These are phyloP conservation scores for Bruguiera hainesii DNA, from an alignment of 441 rosid species.

Conservation along the genomic window DNA sequence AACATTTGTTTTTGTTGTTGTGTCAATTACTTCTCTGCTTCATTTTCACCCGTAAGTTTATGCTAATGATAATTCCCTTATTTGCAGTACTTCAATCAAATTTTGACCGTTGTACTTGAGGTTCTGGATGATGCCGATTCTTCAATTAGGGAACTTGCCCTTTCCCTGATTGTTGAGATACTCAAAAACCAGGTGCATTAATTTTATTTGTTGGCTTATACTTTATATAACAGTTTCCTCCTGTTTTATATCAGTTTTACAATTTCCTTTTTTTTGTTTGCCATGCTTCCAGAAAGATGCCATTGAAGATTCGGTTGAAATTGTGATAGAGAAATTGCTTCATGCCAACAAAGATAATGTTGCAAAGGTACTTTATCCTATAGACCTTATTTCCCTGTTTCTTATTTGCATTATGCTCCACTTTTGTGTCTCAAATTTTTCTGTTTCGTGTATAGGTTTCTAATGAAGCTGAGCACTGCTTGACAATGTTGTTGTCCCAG, in stretches of 20 bases:
- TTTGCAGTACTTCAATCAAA: slow-evolving; percentile 95
- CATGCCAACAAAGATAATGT: slow-evolving; percentile 61
- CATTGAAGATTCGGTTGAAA: slow-evolving; percentile 89
- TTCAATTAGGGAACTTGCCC: slow-evolving; percentile 69
- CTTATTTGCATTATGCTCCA: slow-evolving; percentile 11
- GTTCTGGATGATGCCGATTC: slow-evolving; percentile 76
- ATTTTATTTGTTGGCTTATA: not conserved
- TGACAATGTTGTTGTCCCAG: slow-evolving; percentile 65
- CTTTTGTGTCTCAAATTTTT: slow-evolving; percentile 21
- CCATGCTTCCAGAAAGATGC: slow-evolving; percentile 60
- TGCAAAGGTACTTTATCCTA: slow-evolving; percentile 51
- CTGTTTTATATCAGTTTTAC: not conserved
- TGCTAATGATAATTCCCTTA: slow-evolving; percentile 23
- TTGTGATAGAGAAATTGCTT: slow-evolving; percentile 87
- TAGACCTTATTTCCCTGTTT: slow-evolving; percentile 4
- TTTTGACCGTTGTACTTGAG: slow-evolving; percentile 93
- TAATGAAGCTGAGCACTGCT: slow-evolving; percentile 85
- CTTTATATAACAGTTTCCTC: not conserved
- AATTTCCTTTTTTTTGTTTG: not conserved
- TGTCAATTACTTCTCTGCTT: not conserved
- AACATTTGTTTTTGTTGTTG: not conserved
- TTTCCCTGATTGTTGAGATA: slow-evolving; percentile 76
- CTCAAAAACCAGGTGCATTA: slow-evolving; percentile 74
- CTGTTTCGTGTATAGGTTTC: slow-evolving; percentile 50
- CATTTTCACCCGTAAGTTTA: not conserved